These are phyloP conservation scores for Leccinum imitatum DNA, from an alignment of 768 basidiomycete genomes.

Conservation along the genomic window DNA sequence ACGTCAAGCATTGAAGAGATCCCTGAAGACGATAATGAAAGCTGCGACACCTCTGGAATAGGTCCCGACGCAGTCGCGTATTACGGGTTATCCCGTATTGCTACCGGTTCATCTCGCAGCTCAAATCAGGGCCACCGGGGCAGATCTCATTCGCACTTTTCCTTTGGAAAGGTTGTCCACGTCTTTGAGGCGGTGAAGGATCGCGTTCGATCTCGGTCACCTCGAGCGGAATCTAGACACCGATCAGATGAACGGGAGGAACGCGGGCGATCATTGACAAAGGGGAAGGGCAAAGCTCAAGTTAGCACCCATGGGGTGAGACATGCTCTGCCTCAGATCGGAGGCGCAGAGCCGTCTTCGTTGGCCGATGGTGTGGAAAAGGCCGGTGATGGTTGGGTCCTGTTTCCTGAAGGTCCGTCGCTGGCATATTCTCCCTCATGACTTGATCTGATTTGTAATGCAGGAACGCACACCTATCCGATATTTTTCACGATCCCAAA, in stretches of 20 bases:
- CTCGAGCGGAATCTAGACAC: conserved; percentile 19
- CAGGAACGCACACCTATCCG: conserved; percentile 92
- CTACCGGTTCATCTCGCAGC: conserved; percentile 14
- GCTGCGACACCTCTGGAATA: conserved; percentile 7
- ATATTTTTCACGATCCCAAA: conserved; percentile 87
- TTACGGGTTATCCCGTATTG: conserved; percentile 18
- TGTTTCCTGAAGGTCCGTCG: conserved; percentile 76
- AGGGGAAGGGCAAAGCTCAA: conserved; percentile 32
- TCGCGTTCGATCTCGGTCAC: conserved; percentile 49
- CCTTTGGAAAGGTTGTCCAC: conserved; percentile 51
- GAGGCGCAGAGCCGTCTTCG: conserved; percentile 31
- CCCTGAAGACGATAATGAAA: conserved; percentile 33
- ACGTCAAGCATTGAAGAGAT: conserved; percentile 44
- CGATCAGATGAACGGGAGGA: conserved; percentile 11
- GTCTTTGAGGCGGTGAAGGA: conserved; percentile 45
- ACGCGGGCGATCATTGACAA: conserved; percentile 31
- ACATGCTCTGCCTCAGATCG: conserved; percentile 23
- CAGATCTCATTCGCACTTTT: conserved; percentile 48
- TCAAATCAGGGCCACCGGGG: conserved; percentile 31
- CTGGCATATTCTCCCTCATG: conserved; percentile 14
- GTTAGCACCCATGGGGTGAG: background rate
- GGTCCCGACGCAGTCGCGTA: conserved; percentile 8
- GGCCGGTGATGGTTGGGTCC: conserved; percentile 67
- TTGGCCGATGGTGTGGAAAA: conserved; percentile 22
- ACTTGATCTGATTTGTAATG: conserved; percentile 47